phyloP scores from a whole-genome alignment of 2,329 filamentous ascomycete genomes.

The Xylariaceae sp. region DNA sequence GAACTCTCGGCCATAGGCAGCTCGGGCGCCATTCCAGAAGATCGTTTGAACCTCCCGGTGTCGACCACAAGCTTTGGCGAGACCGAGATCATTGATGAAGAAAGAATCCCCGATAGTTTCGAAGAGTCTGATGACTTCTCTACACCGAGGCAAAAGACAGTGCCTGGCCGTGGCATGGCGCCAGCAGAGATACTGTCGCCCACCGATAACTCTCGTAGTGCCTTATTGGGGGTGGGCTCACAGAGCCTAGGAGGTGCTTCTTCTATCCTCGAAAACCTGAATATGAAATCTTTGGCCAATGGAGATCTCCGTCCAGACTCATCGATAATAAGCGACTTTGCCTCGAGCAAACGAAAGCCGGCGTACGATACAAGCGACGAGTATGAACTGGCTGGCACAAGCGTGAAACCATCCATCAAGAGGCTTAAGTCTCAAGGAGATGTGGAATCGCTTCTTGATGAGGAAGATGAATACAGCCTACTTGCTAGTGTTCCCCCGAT shows the following conservation, averaged over 20 bases:
- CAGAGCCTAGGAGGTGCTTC: slow-evolving; percentile 52
- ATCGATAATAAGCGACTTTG: slow-evolving; percentile 30
- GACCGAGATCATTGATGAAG: slow-evolving; percentile 34
- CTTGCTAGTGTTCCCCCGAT: slow-evolving; percentile 48
- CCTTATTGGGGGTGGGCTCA: slow-evolving; percentile 33
- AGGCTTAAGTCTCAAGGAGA: slow-evolving; percentile 48
- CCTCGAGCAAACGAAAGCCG: slow-evolving; percentile 53
- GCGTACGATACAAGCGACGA: slow-evolving; percentile 49
- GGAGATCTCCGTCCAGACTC: slow-evolving; percentile 17
- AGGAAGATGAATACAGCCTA: slow-evolving; percentile 41
- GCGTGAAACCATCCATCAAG: slow-evolving; percentile 48
- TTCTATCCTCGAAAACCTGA: slow-evolving; percentile 38
- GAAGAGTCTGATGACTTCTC: slow-evolving; percentile 39
- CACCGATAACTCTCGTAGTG: slow-evolving; percentile 21
- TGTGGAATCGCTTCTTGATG: slow-evolving; percentile 32
- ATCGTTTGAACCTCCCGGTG: slow-evolving; percentile 44
- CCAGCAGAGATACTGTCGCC: slow-evolving; percentile 7
- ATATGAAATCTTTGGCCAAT: slow-evolving; percentile 35
- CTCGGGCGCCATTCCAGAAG: slow-evolving; percentile 45
- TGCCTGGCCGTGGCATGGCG: slow-evolving; percentile 11
- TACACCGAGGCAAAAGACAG: slow-evolving; percentile 29
- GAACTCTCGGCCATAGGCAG: slow-evolving; percentile 54
- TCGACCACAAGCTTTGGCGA: slow-evolving; percentile 27
- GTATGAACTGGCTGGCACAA: slow-evolving; percentile 30
- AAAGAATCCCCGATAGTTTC: slow-evolving; percentile 42